Conservation (phyloP, 768 basidiomycete species). For the Coprinopsis marcescibilis region DNA sequence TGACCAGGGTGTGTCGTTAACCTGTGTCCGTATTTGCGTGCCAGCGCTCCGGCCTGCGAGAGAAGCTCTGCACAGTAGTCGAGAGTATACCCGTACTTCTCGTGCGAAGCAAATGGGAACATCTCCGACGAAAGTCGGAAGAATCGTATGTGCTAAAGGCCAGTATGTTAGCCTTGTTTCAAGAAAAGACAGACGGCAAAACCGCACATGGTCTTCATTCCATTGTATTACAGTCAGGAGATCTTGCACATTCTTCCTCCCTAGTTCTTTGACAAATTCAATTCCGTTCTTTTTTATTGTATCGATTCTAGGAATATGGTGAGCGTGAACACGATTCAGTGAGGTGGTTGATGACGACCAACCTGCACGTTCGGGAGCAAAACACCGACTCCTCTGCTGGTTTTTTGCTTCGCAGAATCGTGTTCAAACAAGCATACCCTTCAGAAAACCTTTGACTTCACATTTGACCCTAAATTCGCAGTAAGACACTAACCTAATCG, state of each 20-base stretch:
- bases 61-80: constrained; percentile 60
- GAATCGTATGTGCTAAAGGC: constrained; percentile 64
- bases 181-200: constrained; percentile 19
- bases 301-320: constrained; percentile 46
- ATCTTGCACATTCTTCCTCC: constrained; percentile 68
- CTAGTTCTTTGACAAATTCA: constrained; percentile 79
- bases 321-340: constrained; percentile 18
- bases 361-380: constrained; percentile 68
- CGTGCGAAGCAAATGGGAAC: constrained; percentile 90
- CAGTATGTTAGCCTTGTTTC: neutral
- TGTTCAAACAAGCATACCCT: constrained; percentile 85
- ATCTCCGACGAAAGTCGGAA: constrained; percentile 86
- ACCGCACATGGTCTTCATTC: constrained; percentile 90
- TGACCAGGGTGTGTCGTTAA: constrained; percentile 89
- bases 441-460: neutral
- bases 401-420: constrained; percentile 66
- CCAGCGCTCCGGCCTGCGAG: constrained; percentile 56
- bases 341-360: constrained; percentile 7
- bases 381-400: constrained; percentile 64
- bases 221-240: constrained; percentile 74
- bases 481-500: constrained; percentile 37
- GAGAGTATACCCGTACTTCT: constrained; percentile 73
- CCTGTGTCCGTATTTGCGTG: constrained; percentile 66
- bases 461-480: neutral
- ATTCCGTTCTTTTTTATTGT: constrained; percentile 77